These are phyloP conservation scores for Barnettozyma botsteinii DNA, from an alignment of 805 yeast genomes.

Conservation along the genomic window DNA sequence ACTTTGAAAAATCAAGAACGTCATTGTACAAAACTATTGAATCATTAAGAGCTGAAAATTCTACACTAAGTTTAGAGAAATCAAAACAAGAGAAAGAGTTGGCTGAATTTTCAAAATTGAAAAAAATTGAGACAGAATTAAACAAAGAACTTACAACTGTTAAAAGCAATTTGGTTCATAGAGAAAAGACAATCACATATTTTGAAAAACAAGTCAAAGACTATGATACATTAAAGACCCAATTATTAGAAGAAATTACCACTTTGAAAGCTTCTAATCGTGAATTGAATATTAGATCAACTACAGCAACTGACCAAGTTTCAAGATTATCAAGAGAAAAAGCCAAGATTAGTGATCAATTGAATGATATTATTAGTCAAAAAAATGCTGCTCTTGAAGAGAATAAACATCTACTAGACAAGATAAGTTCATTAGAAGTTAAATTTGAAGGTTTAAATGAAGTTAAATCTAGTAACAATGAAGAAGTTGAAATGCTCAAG, in stretches of 20 bases:
- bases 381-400: slow-evolving; percentile 33
- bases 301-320: slow-evolving; percentile 29
- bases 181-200: slow-evolving; percentile 34
- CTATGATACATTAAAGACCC: slow-evolving; percentile 25
- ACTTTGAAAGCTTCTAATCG: slow-evolving; percentile 23
- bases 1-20: slow-evolving; percentile 1
- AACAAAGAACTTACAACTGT: slow-evolving; percentile 18
- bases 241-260: slow-evolving; percentile 20
- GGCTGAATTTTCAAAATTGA: slow-evolving; percentile 16
- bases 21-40: slow-evolving; percentile 21
- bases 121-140: slow-evolving; percentile 19
- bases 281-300: slow-evolving; percentile 25
- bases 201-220: slow-evolving; percentile 38
- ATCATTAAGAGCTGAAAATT: slow-evolving; percentile 17
- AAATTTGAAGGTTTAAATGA: slow-evolving; percentile 34
- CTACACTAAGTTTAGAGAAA: slow-evolving; percentile 22
- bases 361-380: slow-evolving; percentile 33
- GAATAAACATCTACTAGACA: slow-evolving; percentile 37
- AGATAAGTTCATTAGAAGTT: slow-evolving; percentile 32
- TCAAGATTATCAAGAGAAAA: slow-evolving; percentile 33
- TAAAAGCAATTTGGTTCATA: slow-evolving; percentile 22
- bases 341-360: slow-evolving; percentile 29
- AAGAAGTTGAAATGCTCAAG: slow-evolving; percentile 44
- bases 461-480: slow-evolving; percentile 31
- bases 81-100: slow-evolving; percentile 14